Evolutionary conservation across 1,139 yeast species (phyloP).

Genomic region (Oligophagozyma castellii): DNA sequence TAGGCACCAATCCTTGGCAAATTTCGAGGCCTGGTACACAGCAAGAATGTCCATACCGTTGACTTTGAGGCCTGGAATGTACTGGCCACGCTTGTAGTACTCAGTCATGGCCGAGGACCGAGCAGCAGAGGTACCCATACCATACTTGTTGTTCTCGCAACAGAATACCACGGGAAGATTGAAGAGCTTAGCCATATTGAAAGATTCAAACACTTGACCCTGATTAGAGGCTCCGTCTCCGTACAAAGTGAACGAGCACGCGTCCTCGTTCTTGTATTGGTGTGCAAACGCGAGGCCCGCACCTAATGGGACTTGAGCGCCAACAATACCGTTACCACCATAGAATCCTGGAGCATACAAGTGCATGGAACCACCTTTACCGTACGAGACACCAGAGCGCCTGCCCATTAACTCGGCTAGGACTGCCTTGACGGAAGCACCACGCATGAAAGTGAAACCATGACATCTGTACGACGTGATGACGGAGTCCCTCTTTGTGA

Average conservation of each 20-base stretch:
- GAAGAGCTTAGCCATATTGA: slow-evolving; percentile 99
- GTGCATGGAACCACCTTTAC: slow-evolving; percentile 99
- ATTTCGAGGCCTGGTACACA: slow-evolving; percentile 88
- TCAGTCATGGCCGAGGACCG: slow-evolving; percentile 95
- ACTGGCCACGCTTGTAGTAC: slow-evolving; percentile 98
- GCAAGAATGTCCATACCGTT: slow-evolving; percentile 98
- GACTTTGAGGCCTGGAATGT: slow-evolving; percentile 95
- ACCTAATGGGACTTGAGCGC: slow-evolving; percentile 98
- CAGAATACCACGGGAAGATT: slow-evolving; percentile 87
- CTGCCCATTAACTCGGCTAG: slow-evolving; percentile 95
- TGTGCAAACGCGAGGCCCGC: slow-evolving; percentile 96
- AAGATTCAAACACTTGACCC: slow-evolving; percentile 96
- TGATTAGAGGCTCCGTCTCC: slow-evolving; percentile 99
- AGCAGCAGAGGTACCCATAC: slow-evolving; percentile 98
- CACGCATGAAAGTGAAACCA: slow-evolving; percentile 94
- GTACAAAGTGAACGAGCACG: slow-evolving; percentile 77
- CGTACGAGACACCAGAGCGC: slow-evolving; percentile 87
- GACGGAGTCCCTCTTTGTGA: slow-evolving; percentile 68
- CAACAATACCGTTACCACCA: slow-evolving; percentile 99
- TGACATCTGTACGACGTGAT: slow-evolving; percentile 98
- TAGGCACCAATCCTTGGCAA: slow-evolving; percentile 92
- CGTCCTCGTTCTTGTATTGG: slow-evolving; percentile 73
- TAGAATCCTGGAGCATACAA: slow-evolving; percentile 91
- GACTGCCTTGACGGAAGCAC: slow-evolving; percentile 79
- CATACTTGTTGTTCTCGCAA: slow-evolving; percentile 98